A percentile compares a stretch with the other conserved stretches of the same genome.
These are phyloP conservation scores for Parietaria judaica DNA, from an alignment of 306 rosid genomes.

Conservation along the genomic window DNA sequence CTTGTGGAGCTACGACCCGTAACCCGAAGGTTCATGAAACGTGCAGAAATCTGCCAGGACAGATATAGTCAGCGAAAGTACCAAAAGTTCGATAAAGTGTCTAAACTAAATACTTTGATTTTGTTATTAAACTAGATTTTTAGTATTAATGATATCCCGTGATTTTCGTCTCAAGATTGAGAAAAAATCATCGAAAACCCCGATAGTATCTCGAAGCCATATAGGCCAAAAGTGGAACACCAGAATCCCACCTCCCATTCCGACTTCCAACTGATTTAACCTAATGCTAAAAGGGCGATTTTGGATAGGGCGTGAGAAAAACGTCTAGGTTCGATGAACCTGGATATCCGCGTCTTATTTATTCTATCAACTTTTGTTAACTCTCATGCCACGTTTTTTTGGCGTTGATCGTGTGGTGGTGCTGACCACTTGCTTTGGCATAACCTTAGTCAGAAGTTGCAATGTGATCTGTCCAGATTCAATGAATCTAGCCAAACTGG, in stretches of 20 bases:
- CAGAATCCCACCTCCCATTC: not conserved
- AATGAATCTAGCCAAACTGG: conserved; percentile 21
- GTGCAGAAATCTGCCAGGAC: no score
- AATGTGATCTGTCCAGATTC: conserved; percentile 34
- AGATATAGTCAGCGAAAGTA: no score
- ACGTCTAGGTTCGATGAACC: conserved; percentile 43
- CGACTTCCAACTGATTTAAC: not conserved
- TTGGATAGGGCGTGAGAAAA: no score
- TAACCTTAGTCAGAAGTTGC: not conserved
- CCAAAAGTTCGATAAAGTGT: no score
- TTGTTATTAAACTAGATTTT: no score
- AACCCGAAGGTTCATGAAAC: no score
- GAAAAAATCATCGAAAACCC: not conserved
- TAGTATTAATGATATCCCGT: no score
- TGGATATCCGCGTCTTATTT: not conserved
- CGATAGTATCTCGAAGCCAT: not conserved
- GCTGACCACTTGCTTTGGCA: not conserved
- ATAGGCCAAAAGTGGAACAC: not conserved
- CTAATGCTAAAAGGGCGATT: not conserved
- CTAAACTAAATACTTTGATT: no score
- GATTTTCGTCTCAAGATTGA: no score
- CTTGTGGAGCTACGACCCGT: no score
- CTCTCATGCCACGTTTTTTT: conserved; percentile 11
- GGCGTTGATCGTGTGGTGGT: not conserved
- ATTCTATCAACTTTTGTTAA: not conserved